Conservation (phyloP, 345 rosid genomes). For the Turnera subulata region DNA sequence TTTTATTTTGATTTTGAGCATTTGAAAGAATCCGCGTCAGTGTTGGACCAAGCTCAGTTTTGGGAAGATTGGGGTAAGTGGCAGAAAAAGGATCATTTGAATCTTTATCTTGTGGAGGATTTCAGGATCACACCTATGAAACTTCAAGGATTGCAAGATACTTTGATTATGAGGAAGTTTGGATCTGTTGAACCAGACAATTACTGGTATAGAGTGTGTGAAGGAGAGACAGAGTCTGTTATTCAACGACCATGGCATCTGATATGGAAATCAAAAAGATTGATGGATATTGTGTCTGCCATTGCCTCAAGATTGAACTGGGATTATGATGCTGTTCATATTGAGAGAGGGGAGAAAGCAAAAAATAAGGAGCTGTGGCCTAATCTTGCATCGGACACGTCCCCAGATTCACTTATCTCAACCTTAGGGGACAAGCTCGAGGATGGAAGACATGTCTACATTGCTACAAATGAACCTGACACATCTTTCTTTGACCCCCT, state of each 20-base stretch:
- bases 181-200: constrained; percentile 88
- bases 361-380: constrained; percentile 82
- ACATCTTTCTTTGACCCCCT: constrained; percentile 62
- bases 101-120: constrained; percentile 67
- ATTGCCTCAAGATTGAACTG: constrained; percentile 73
- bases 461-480: constrained; percentile 78
- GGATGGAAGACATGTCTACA: constrained; percentile 74
- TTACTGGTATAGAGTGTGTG: constrained; percentile 96
- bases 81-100: constrained; percentile 53
- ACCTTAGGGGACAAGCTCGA: constrained; percentile 63
- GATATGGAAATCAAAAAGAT: constrained; percentile 84
- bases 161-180: constrained; percentile 89
- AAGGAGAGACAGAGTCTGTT: constrained; percentile 78
- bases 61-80: constrained; percentile 82
- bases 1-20: constrained; percentile 95
- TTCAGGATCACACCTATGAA: constrained; percentile 66
- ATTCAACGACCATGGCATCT: constrained; percentile 86
- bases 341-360: constrained; percentile 85
- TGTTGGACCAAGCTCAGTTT: constrained; percentile 79
- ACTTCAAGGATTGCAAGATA: constrained; percentile 57
- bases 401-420: constrained; percentile 59
- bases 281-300: constrained; percentile 79
- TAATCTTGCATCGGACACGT: constrained; percentile 72
- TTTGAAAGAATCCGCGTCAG: constrained; percentile 79
- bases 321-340: constrained; percentile 86